Conservation (phyloP, 176 grass and related monocot species). For the Oryza nivara region DNA sequence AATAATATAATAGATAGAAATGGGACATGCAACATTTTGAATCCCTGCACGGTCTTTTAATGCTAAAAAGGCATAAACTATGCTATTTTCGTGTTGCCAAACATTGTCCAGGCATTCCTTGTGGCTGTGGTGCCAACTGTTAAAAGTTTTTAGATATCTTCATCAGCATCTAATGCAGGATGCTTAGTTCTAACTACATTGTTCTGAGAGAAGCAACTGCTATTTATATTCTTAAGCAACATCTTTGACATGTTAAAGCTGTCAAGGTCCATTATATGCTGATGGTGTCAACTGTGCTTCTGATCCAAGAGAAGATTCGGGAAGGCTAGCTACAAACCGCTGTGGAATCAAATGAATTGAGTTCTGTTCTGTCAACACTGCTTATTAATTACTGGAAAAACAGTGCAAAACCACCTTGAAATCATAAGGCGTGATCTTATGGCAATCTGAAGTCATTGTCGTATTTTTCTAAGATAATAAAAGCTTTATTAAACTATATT, state of each 20-base stretch:
- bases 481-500: too few species aligned
- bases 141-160: background rate
- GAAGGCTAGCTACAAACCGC: background rate
- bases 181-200: background rate
- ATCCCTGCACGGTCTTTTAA: too few species aligned
- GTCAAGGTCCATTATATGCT: background rate
- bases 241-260: background rate
- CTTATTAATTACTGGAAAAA: background rate
- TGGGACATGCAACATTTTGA: too few species aligned
- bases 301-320: background rate
- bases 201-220: background rate
- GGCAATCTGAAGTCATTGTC: too few species aligned
- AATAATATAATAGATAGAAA: too few species aligned
- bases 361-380: background rate
- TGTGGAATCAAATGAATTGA: background rate
- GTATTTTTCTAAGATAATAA: too few species aligned
- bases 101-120: background rate
- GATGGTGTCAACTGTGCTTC: background rate
- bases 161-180: background rate
- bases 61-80: background rate
- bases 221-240: background rate
- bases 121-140: background rate
- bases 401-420: background rate
- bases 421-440: background rate
- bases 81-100: background rate